Conservation (phyloP, 2,329 filamentous ascomycete species). For the Pseudogymnoascus destructans region DNA sequence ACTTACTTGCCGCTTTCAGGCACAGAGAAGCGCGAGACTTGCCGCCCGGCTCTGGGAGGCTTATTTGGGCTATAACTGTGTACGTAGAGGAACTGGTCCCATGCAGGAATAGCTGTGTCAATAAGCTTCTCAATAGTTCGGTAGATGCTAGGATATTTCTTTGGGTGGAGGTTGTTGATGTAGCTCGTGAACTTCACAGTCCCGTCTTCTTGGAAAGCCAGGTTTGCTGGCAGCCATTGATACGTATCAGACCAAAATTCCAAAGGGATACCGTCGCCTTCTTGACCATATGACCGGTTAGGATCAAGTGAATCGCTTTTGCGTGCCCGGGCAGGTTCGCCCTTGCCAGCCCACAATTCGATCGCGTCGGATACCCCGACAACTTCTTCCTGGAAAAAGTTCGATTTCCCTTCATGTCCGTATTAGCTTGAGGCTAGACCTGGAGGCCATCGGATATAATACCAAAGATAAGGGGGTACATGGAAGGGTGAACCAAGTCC, state of each 20-base stretch:
- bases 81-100: constrained; percentile 23
- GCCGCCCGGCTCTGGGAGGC: background rate
- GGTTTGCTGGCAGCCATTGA: constrained; percentile 34
- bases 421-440: background rate
- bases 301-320: background rate
- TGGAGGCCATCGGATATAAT: background rate
- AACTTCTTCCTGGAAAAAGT: constrained; percentile 13
- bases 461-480: constrained; percentile 47
- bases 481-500: constrained; percentile 50
- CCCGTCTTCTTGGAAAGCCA: constrained; percentile 22
- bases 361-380: constrained; percentile 20
- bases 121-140: constrained; percentile 28
- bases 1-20: background rate
- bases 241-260: constrained; percentile 26
- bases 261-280: background rate
- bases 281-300: background rate
- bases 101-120: constrained; percentile 25
- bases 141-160: constrained; percentile 27
- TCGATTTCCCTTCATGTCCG: constrained; percentile 2
- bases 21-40: background rate
- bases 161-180: constrained; percentile 35
- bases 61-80: background rate
- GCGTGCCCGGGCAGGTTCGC: constrained; percentile 12
- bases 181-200: constrained; percentile 28
- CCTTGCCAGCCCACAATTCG: constrained; percentile 22